A percentile compares a stretch with the other conserved stretches of the same genome.
phyloP scores from a whole-genome alignment of 805 yeast species.

The Kluyveromyces siamensis region DNA sequence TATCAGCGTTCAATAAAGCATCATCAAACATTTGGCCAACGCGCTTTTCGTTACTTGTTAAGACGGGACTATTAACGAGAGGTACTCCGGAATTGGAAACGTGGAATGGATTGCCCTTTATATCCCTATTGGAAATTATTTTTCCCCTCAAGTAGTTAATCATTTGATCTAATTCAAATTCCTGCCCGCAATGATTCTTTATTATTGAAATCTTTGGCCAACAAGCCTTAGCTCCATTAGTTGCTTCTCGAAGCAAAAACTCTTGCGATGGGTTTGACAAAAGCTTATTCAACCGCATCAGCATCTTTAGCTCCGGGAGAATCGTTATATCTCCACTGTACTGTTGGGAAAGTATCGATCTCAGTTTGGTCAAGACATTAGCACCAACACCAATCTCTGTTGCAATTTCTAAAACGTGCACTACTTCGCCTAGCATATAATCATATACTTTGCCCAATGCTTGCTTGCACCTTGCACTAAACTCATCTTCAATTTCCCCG shows the following conservation, averaged over 20 bases:
- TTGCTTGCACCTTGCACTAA: constrained; percentile 45
- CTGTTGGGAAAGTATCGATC: constrained; percentile 72
- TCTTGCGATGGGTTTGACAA: constrained; percentile 77
- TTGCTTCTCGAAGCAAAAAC: constrained; percentile 51
- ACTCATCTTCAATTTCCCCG: constrained; percentile 55
- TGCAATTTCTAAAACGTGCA: constrained; percentile 66
- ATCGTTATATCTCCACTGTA: constrained; percentile 94
- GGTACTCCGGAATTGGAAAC: constrained; percentile 17
- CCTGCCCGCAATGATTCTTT: constrained; percentile 83
- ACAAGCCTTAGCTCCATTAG: constrained; percentile 82
- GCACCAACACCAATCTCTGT: constrained; percentile 71
- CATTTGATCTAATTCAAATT: constrained; percentile 75
- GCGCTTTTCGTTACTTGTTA: constrained; percentile 6
- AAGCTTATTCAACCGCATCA: constrained; percentile 49
- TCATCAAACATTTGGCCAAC: constrained; percentile 17
- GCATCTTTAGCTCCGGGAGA: constrained; percentile 59
- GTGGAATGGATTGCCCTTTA: constrained; percentile 23
- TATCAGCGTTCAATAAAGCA: constrained; percentile 20
- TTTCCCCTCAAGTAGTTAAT: constrained; percentile 60
- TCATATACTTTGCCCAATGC: constrained; percentile 46
- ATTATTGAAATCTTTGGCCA: constrained; percentile 90
- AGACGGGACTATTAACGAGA: constrained; percentile 13
- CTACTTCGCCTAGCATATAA: constrained; percentile 57
- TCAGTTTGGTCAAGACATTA: constrained; percentile 61
- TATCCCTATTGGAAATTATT: constrained; percentile 35